Conservation (phyloP, 768 basidiomycete genomes). For the Terana coerulea region DNA sequence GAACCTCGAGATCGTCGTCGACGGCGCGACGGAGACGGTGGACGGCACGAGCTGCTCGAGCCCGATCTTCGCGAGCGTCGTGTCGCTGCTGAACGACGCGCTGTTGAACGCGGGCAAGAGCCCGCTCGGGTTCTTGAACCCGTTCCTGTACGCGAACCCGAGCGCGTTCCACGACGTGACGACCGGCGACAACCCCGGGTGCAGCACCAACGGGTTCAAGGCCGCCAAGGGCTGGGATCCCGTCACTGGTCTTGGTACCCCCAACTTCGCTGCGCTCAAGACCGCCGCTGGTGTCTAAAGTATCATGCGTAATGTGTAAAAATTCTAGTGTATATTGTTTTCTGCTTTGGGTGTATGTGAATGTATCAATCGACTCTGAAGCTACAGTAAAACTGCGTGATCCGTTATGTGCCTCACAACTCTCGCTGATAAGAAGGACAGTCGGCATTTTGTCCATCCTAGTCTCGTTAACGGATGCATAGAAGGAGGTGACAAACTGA, state of each 20-base stretch:
- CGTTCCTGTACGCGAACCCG: slow-evolving; percentile 28
- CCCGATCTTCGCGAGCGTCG: slow-evolving; percentile 59
- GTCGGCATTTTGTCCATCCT: too few species aligned
- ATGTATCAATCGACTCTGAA: too few species aligned
- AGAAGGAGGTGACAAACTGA: too few species aligned
- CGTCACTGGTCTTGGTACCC: slow-evolving; percentile 33
- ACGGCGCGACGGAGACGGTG: slow-evolving; percentile 33
- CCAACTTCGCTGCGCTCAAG: slow-evolving; percentile 35
- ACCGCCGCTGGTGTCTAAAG: slow-evolving; percentile 7
- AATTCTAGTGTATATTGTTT: background rate
- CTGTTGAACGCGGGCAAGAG: slow-evolving; percentile 25
- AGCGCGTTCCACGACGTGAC: slow-evolving; percentile 30
- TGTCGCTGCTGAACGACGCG: slow-evolving; percentile 48
- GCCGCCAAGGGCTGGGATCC: slow-evolving; percentile 31
- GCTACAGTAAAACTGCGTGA: too few species aligned
- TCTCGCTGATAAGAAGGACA: too few species aligned
- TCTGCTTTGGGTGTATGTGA: too few species aligned
- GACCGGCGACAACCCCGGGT: slow-evolving; percentile 25
- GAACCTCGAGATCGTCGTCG: slow-evolving; percentile 43
- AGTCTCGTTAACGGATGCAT: too few species aligned
- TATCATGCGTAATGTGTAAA: background rate
- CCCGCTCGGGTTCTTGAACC: slow-evolving; percentile 35
- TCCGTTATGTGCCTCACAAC: too few species aligned
- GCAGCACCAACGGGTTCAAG: slow-evolving; percentile 31
- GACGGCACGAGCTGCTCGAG: slow-evolving; percentile 62